These are phyloP conservation scores for Lepidium sativum DNA, from an alignment of 345 rosid genomes.

Conservation along the genomic window DNA sequence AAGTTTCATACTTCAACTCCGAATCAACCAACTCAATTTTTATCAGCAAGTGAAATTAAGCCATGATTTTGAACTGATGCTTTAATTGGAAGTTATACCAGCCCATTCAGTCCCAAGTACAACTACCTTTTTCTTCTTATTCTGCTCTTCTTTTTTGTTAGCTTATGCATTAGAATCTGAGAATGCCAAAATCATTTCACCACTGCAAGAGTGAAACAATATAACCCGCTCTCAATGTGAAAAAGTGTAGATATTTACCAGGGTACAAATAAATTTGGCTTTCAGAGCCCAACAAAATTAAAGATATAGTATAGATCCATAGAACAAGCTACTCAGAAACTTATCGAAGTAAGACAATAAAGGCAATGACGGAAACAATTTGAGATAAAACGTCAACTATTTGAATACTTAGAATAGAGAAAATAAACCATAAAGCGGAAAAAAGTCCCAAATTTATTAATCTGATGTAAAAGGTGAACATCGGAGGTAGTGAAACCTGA, in stretches of 20 bases:
- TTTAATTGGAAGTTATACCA: conserved; percentile 82
- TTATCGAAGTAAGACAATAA: background rate
- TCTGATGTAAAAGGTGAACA: background rate
- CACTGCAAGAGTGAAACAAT: conserved; percentile 35
- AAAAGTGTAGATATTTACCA: background rate
- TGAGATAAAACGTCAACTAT: background rate
- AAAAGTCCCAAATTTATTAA: background rate
- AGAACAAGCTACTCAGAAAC: background rate
- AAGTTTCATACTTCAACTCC: no score
- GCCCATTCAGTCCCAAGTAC: conserved; percentile 99
- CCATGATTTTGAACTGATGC: no score
- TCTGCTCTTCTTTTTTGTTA: conserved; percentile 29
- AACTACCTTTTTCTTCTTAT: conserved; percentile 76
- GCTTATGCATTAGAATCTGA: conserved; percentile 41
- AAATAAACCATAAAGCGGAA: background rate
- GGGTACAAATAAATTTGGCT: background rate
- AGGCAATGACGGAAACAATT: background rate
- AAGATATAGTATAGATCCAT: background rate
- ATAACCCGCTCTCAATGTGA: background rate
- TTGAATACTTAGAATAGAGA: background rate
- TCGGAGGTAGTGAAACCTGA: conserved; percentile 42
- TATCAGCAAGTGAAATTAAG: no score
- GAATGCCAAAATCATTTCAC: conserved; percentile 65
- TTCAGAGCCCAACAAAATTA: background rate
- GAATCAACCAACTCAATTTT: no score